phyloP scores from a whole-genome alignment of 345 rosid genomes.

The Firmiana major region DNA sequence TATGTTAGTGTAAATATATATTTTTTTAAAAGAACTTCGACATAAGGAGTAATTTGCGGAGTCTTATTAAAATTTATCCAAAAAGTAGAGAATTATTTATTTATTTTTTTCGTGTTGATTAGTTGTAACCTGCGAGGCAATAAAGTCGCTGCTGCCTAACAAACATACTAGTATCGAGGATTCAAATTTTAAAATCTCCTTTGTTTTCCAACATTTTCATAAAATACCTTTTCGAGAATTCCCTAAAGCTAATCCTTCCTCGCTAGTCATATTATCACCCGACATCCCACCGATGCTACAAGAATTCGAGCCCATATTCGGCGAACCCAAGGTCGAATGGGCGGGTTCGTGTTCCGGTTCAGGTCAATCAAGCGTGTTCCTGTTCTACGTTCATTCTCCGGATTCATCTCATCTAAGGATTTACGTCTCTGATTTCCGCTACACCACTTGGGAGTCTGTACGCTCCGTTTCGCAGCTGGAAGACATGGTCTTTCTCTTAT shows the following conservation, averaged over 20 bases:
- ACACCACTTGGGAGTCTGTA: conserved; percentile 54
- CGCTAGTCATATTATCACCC: not conserved
- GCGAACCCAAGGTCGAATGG: conserved; percentile 60
- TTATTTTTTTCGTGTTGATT: too few species aligned
- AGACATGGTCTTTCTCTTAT: conserved; percentile 50
- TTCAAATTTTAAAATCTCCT: too few species aligned
- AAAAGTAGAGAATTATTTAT: too few species aligned
- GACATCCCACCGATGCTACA: conserved; percentile 34
- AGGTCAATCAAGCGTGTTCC: conserved; percentile 44
- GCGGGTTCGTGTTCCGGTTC: conserved; percentile 24
- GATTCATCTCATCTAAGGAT: conserved; percentile 54
- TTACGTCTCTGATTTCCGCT: conserved; percentile 60
- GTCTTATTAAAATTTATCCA: too few species aligned
- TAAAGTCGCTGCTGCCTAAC: too few species aligned
- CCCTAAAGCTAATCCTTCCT: not conserved
- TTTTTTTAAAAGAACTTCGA: too few species aligned
- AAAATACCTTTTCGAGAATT: not conserved
- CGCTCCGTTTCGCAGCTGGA: conserved; percentile 71
- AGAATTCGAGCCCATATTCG: conserved; percentile 58
- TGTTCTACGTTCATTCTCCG: conserved; percentile 64
- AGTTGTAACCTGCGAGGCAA: too few species aligned
- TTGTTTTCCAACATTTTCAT: not conserved
- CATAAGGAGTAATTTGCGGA: too few species aligned
- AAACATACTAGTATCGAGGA: too few species aligned
- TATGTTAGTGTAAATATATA: too few species aligned